Conservation (phyloP, 192 early-diverging fungal species). For the Dissophora ornata region DNA sequence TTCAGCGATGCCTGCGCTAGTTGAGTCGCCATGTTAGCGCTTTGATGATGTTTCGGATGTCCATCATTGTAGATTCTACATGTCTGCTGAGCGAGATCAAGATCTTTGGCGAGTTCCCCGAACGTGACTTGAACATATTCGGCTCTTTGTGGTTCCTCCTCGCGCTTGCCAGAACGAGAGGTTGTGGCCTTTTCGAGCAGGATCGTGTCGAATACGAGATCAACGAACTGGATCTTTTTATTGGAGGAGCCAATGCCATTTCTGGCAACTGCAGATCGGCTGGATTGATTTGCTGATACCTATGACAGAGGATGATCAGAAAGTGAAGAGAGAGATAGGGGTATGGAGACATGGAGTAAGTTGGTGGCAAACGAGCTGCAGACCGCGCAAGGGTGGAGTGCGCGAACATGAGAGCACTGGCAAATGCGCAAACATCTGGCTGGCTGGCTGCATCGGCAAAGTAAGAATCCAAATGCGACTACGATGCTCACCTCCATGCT, state of each 20-base stretch:
- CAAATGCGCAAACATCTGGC: too few relatives aligned
- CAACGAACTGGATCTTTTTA: background rate
- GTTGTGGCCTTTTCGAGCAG: background rate
- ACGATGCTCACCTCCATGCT: too few relatives aligned
- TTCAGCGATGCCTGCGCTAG: background rate
- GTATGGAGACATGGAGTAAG: too few relatives aligned
- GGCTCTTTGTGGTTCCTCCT: background rate
- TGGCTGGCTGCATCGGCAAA: too few relatives aligned
- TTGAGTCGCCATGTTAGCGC: background rate
- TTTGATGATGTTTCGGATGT: background rate
- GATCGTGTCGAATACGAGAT: background rate
- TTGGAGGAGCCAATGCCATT: too few relatives aligned
- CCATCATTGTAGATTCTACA: background rate
- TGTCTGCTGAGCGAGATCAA: background rate
- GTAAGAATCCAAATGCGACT: too few relatives aligned
- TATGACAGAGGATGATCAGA: too few relatives aligned
- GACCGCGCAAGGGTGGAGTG: too few relatives aligned
- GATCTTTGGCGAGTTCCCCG: background rate
- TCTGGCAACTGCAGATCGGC: too few relatives aligned
- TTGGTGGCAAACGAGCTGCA: too few relatives aligned
- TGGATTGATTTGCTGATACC: background rate
- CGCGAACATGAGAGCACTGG: too few relatives aligned
- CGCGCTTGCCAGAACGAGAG: background rate
- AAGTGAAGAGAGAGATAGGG: too few relatives aligned
- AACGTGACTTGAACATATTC: background rate